Evolutionary conservation across 768 basidiomycete species (phyloP).

Genomic region (Sutorius australiensis): DNA sequence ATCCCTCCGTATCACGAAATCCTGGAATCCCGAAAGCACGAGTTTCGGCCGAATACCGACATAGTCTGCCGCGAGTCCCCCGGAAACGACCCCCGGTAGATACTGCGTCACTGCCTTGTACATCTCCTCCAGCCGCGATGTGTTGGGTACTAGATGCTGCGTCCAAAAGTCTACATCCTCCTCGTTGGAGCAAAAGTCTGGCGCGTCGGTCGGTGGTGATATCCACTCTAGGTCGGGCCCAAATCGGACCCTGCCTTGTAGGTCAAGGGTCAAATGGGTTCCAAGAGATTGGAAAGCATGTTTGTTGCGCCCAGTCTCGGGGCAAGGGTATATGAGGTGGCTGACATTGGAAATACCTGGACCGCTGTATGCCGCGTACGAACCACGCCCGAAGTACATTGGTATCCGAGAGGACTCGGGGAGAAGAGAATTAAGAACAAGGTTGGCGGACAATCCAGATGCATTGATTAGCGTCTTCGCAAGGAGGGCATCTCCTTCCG

Average conservation of each 20-base stretch:
- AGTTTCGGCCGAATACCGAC: constrained; percentile 86
- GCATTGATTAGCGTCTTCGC: constrained; percentile 80
- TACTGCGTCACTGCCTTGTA: constrained; percentile 69
- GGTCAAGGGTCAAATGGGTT: constrained; percentile 85
- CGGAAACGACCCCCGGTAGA: constrained; percentile 56
- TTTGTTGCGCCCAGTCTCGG: constrained; percentile 53
- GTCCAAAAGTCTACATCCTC: constrained; percentile 75
- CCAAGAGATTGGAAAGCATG: constrained; percentile 82
- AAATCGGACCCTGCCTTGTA: constrained; percentile 82
- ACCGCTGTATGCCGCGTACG: constrained; percentile 86
- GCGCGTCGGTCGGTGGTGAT: constrained; percentile 40
- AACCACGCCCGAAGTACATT: constrained; percentile 79
- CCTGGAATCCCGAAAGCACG: constrained; percentile 78
- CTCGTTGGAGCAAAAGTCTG: constrained; percentile 31
- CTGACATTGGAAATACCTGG: constrained; percentile 64
- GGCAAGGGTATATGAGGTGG: constrained; percentile 90
- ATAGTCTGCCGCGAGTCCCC: constrained; percentile 76
- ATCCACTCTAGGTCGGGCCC: constrained; percentile 94
- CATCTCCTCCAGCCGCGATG: constrained; percentile 60
- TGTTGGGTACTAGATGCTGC: constrained; percentile 58
- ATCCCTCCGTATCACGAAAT: constrained; percentile 73
- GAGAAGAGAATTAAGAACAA: constrained; percentile 69
- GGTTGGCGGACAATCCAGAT: constrained; percentile 66
- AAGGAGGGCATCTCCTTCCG: constrained; percentile 59
- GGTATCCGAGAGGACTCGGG: constrained; percentile 55